These are phyloP conservation scores for Penstemon barbatus DNA, from an alignment of 257 asterid genomes.

Conservation along the genomic window DNA sequence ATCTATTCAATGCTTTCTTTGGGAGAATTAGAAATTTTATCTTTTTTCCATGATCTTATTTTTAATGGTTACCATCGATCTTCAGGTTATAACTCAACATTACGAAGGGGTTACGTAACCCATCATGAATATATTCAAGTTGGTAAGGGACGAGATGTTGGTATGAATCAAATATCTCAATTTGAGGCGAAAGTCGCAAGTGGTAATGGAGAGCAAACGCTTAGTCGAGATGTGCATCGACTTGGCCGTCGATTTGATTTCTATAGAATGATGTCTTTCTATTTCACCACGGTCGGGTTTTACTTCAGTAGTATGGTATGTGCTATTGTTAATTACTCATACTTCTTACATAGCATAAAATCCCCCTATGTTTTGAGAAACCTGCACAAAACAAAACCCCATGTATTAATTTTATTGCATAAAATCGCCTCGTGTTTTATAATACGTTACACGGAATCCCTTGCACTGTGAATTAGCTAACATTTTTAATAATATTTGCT, in stretches of 20 bases:
- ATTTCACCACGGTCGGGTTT: conserved; percentile 96
- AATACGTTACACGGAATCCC: too few relatives aligned
- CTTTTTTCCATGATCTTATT: conserved; percentile 23
- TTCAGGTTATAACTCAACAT: conserved; percentile 93
- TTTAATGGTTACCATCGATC: conserved; percentile 24
- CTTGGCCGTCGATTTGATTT: conserved; percentile 98
- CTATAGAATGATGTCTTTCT: conserved; percentile 93
- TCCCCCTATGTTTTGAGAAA: too few relatives aligned
- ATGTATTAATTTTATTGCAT: too few relatives aligned
- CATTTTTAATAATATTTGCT: too few relatives aligned
- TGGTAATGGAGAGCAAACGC: conserved; percentile 98
- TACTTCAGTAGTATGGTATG: conserved; percentile 97
- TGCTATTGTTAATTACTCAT: conserved; percentile 13
- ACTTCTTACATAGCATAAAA: background rate
- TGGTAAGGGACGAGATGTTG: conserved; percentile 99
- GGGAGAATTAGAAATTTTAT: background rate
- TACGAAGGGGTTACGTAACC: conserved; percentile 83
- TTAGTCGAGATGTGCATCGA: conserved; percentile 90
- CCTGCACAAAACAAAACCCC: too few relatives aligned
- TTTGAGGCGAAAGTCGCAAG: conserved; percentile 98
- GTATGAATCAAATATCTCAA: conserved; percentile 94
- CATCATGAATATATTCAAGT: conserved; percentile 99
- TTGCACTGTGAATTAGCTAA: too few relatives aligned
- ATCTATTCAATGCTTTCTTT: conserved; percentile 22
- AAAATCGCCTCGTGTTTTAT: too few relatives aligned